Evolutionary conservation across 345 rosid species (phyloP).

Genomic region (Ceriops tagal): DNA sequence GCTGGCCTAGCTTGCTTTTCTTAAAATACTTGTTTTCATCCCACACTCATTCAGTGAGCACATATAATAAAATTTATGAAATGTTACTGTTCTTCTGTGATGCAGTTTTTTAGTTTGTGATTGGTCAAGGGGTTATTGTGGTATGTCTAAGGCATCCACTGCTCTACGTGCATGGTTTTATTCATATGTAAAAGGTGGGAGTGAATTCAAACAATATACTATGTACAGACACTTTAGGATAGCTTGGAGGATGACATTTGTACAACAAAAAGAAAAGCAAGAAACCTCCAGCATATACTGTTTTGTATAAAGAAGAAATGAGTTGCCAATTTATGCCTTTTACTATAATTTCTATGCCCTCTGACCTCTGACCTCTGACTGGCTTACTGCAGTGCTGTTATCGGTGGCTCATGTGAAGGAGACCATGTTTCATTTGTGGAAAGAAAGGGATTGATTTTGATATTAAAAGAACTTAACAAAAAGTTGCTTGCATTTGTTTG

Average conservation of each 20-base stretch:
- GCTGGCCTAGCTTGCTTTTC: neutral
- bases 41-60: neutral
- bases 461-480: conserved; percentile 45
- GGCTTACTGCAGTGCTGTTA: conserved; percentile 59
- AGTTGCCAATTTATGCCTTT: neutral
- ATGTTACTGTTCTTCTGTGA: no score
- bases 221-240: no score
- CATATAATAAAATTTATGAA: neutral
- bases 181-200: neutral
- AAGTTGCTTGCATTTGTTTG: conserved; percentile 51
- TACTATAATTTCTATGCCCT: conserved; percentile 9
- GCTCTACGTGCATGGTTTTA: neutral
- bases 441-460: conserved; percentile 44
- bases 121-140: no score
- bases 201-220: no score
- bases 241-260: no score
- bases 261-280: no score
- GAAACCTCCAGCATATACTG: no score
- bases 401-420: conserved; percentile 65
- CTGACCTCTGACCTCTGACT: conserved; percentile 14
- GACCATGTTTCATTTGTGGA: conserved; percentile 50
- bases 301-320: neutral
- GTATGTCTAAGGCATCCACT: no score
- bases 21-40: neutral
- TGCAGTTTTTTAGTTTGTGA: no score